phyloP scores from a whole-genome alignment of 2,329 filamentous ascomycete genomes.

The Hypoxylon sp. region DNA sequence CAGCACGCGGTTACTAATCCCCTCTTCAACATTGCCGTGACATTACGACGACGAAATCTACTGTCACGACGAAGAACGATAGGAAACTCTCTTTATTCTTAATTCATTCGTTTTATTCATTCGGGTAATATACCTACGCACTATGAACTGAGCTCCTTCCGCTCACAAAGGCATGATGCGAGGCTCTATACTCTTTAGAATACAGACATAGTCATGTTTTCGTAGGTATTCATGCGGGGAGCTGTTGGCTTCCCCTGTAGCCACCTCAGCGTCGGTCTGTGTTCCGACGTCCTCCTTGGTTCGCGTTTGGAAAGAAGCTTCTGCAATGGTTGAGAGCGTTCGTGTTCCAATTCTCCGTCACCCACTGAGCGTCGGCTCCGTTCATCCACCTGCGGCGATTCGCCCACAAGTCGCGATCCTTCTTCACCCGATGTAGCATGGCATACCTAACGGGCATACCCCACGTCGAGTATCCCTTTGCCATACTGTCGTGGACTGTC shows the following conservation, averaged over 20 bases:
- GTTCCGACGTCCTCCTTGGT: neutral
- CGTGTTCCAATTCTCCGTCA: neutral
- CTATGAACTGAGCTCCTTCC: no score
- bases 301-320: conserved; percentile 27
- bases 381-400: conserved; percentile 29
- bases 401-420: conserved; percentile 29
- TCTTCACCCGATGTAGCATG: conserved; percentile 43
- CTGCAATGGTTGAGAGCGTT: neutral
- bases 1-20: neutral
- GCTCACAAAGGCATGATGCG: neutral
- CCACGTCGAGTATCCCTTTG: conserved; percentile 54
- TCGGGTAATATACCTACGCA: neutral
- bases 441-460: conserved; percentile 36
- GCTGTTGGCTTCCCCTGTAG: neutral
- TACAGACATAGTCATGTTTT: neutral
- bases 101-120: neutral
- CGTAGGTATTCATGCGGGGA: neutral
- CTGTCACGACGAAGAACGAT: neutral
- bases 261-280: neutral
- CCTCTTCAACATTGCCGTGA: neutral
- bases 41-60: neutral
- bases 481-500: conserved; percentile 55
- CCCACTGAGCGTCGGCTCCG: conserved; percentile 13
- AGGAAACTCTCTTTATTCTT: neutral
- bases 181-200: neutral